Evolutionary conservation across 108 stramenopile genomes (phyloP).

Genomic region (Nannochloropsis salina): DNA sequence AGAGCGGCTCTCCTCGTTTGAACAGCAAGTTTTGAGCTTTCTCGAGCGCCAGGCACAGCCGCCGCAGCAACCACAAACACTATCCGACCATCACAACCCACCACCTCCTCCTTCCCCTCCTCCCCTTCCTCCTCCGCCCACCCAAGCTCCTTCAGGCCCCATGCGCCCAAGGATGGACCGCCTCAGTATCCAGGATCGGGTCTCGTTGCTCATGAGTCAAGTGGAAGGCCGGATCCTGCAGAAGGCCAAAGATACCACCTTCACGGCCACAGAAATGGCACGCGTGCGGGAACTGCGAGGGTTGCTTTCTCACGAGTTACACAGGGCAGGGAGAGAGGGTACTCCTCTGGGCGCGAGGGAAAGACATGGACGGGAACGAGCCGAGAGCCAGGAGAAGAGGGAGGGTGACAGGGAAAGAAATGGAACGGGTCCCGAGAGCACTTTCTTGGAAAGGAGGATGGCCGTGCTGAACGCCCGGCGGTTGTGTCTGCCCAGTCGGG

Average conservation of each 20-base stretch:
- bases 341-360: no score
- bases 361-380: no score
- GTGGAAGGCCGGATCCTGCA: not conserved
- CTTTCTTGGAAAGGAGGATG: not conserved
- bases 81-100: not conserved
- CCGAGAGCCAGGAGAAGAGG: not conserved
- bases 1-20: not conserved
- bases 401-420: not conserved
- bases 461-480: not conserved
- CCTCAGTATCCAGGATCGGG: not conserved
- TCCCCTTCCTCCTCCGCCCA: not conserved
- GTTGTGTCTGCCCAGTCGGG: not conserved
- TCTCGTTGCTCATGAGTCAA: not conserved
- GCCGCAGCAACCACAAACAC: not conserved
- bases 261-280: not conserved
- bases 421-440: no score
- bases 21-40: not conserved
- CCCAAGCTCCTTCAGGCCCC: not conserved
- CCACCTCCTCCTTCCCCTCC: not conserved
- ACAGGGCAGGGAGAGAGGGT: not conserved
- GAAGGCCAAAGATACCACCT: not conserved
- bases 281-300: not conserved
- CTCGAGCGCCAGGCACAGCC: not conserved
- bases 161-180: not conserved
- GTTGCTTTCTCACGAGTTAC: not conserved